Percentiles rank a stretch among this genome's conserved stretches.
Conservation (phyloP, 2,329 filamentous ascomycete species). For the Nemania sp. region DNA sequence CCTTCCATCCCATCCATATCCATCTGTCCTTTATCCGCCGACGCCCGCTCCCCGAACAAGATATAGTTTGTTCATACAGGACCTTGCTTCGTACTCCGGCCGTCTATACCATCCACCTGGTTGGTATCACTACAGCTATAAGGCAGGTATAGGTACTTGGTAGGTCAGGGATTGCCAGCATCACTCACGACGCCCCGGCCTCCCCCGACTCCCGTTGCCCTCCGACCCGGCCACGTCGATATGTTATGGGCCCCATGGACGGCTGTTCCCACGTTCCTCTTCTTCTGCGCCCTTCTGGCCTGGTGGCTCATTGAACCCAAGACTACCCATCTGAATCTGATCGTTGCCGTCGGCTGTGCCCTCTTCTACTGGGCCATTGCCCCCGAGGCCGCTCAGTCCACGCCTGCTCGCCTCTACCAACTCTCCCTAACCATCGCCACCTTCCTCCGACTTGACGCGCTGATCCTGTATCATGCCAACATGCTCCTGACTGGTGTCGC, state of each 20-base stretch:
- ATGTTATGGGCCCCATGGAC: conserved; percentile 57
- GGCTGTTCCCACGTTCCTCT: conserved; percentile 50
- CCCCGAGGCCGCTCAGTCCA: conserved; percentile 46
- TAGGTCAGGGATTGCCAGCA: too few relatives aligned
- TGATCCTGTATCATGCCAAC: conserved; percentile 55
- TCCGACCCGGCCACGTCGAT: conserved; percentile 44
- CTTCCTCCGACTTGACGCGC: conserved; percentile 51
- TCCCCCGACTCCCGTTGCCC: neutral
- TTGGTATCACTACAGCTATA: too few relatives aligned
- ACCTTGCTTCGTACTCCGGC: neutral
- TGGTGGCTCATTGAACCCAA: conserved; percentile 53
- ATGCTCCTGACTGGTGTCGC: conserved; percentile 61
- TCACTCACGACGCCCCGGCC: too few relatives aligned
- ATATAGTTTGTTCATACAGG: neutral
- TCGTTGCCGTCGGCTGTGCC: conserved; percentile 46
- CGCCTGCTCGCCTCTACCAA: conserved; percentile 43
- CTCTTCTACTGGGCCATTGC: conserved; percentile 50
- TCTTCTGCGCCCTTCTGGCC: conserved; percentile 48
- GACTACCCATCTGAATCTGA: conserved; percentile 48
- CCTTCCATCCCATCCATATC: neutral
- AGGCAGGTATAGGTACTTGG: too few relatives aligned
- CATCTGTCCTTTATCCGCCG: conserved; percentile 5
- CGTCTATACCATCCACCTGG: too few relatives aligned
- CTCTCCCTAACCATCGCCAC: conserved; percentile 43
- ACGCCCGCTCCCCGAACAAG: neutral